Evolutionary conservation across 192 early-diverging fungal genomes (phyloP), one percentile per base, ranked within the genome.

Genomic region (Backusella mclennaniae): DNA sequence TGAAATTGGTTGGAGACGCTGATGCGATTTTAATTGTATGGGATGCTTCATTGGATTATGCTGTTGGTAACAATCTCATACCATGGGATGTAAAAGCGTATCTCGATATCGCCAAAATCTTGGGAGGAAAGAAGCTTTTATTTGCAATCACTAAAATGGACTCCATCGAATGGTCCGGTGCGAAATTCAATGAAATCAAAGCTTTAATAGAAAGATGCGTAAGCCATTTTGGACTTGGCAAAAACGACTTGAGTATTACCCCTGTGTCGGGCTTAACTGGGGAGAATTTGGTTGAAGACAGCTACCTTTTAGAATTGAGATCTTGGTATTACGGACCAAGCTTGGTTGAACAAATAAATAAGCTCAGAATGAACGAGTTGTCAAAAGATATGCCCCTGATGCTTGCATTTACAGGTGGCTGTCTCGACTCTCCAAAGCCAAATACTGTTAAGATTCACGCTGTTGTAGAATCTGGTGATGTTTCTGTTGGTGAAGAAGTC

Each of bases 131-230:
- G 11, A 96, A 98, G 79, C 76, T 99, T 23, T 87, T 98, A 39
- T 91, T 99, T 15, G 95, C 96, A 0, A 88, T 99, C 23, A 99
- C 98, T 87, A 99, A 99, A 82, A 76, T 99, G 74, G 98, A 99
- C 78, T 84, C 77, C 85, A 79, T 92, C 19, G 87, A 84, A 29
- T 99, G 98, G 98, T 85, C 85, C n/a, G 73, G 96, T 77, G 78
- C 73, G 15, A 89, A 96, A 26, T 99, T 90, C 84, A 77, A 87
- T n/a, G 93, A 96, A 71, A 95, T 98, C 77, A 71, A 77, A 0
- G 67, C 73, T 5, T 90, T 92, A 77, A 83, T 99, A 46, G 73
- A 80, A 31, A 66, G 79, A 9, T 98, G 96, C 71, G 80, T 98
- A 75, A 75, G 81, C 31, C 88, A 92, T 52, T 92, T 89, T 31